Conservation (phyloP, 768 basidiomycete genomes). For the Pleurotus ostreatus region DNA sequence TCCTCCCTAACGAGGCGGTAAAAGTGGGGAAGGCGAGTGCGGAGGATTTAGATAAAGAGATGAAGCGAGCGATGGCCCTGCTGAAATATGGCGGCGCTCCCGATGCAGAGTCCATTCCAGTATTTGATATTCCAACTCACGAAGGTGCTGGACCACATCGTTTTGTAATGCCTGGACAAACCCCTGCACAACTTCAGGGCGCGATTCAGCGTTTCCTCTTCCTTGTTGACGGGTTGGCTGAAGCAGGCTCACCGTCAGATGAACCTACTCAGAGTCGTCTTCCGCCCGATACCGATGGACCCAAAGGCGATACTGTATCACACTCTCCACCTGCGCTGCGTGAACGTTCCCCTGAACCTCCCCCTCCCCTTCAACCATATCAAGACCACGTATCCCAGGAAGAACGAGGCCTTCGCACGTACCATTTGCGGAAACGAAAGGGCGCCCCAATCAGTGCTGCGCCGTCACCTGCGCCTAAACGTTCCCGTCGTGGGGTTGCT, state of each 20-base stretch:
- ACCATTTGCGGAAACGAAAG: neutral
- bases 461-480: neutral
- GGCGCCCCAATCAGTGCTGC: neutral
- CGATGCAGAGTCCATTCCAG: neutral
- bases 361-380: neutral
- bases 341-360: neutral
- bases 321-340: neutral
- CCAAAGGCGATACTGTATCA: neutral
- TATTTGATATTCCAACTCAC: neutral
- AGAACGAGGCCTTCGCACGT: neutral
- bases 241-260: neutral
- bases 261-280: neutral
- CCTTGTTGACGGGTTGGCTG: constrained; percentile 5
- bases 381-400: neutral
- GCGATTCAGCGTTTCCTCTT: constrained; percentile 12
- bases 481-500: neutral
- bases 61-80: constrained; percentile 52
- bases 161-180: constrained; percentile 19
- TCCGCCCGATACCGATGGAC: neutral
- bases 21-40: constrained; percentile 31
- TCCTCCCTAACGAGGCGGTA: constrained; percentile 22
- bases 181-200: constrained; percentile 11
- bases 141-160: constrained; percentile 6
- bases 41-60: constrained; percentile 44
- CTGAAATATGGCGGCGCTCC: constrained; percentile 36